phyloP scores from a whole-genome alignment of 768 basidiomycete genomes.

The Lactarius indigo region DNA sequence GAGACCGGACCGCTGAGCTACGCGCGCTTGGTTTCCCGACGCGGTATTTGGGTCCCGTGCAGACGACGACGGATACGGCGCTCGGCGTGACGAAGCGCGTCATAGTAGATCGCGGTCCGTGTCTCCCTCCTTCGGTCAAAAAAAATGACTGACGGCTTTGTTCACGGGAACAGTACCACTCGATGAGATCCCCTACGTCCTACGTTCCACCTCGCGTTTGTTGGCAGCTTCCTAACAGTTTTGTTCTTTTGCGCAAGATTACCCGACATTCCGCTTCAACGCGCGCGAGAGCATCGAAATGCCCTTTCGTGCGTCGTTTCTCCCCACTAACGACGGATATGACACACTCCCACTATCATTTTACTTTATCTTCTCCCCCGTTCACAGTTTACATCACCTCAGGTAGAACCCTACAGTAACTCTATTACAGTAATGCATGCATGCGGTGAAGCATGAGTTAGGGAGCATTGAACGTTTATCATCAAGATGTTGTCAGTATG shows the following conservation, averaged over 20 bases:
- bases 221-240: too few species aligned
- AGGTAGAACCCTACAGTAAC: too few species aligned
- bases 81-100: slow-evolving; percentile 86
- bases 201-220: slow-evolving; percentile 34
- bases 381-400: too few species aligned
- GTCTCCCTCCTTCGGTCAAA: not conserved
- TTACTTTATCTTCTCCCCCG: too few species aligned
- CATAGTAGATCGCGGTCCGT: slow-evolving; percentile 63
- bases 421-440: too few species aligned
- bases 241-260: slow-evolving; percentile 50
- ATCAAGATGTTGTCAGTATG: too few species aligned
- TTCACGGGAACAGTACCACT: slow-evolving; percentile 46
- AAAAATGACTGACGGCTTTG: not conserved
- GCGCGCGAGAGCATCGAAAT: slow-evolving; percentile 91
- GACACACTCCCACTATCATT: too few species aligned
- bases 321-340: not conserved
- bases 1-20: slow-evolving; percentile 88
- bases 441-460: too few species aligned
- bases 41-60: slow-evolving; percentile 79
- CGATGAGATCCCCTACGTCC: slow-evolving; percentile 67
- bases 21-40: slow-evolving; percentile 82
- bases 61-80: slow-evolving; percentile 99
- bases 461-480: too few species aligned
- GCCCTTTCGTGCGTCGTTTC: slow-evolving; percentile 77
- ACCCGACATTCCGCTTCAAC: slow-evolving; percentile 88